Evolutionary conservation across 495 filamentous ascomycete genomes (phyloP), one percentile per base, ranked within the genome.

Genomic region (Sabuloglossum arenarium): DNA sequence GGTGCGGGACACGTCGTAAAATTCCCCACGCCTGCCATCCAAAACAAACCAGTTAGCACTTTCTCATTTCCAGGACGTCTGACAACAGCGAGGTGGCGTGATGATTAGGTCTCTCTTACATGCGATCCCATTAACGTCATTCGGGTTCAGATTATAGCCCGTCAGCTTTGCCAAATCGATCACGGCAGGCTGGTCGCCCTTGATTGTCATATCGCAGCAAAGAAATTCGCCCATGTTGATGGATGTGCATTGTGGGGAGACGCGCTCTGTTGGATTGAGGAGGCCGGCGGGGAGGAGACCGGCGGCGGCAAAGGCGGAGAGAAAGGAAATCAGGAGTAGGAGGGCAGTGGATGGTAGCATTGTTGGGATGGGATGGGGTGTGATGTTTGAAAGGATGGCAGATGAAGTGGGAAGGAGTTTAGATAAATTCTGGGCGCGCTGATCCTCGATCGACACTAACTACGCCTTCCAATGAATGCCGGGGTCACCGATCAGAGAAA

Each of bases 131-230:
- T 69, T 69, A 29, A 69, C 58, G 34, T 51, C 58, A 42, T 69
- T 69, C 1, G 61, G 61, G 47, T 66, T 67, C 31, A 69, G 43
- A 9, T 56, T 52, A 27, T 66, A 69, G 23, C 62, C 67, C 25
- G 62, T 59, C 0, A 63, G 0, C 0, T 23, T 25, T 6, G 67
- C 61, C 6, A 65, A 49, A 24, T 58, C 61, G 21, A 61, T 56
- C 2, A 69, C 62, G 10, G 65, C 19, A 0, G 63, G 67, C 27
- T 63, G 34, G 24, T 67, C 67, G 21, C 67, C 67, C 10, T 65
- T 64, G 12, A 67, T 43, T 16, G 61, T 61, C 9, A 55, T 60
- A 24, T 60, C 55, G 52, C 67, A 67, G 61, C 67, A 69, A 39
- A 64, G 60, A 49, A 64, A 42, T 39, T 61, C 49, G 19, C 65